Conservation (phyloP, 2,329 filamentous ascomycete species). For the Botrytis byssoidea region DNA sequence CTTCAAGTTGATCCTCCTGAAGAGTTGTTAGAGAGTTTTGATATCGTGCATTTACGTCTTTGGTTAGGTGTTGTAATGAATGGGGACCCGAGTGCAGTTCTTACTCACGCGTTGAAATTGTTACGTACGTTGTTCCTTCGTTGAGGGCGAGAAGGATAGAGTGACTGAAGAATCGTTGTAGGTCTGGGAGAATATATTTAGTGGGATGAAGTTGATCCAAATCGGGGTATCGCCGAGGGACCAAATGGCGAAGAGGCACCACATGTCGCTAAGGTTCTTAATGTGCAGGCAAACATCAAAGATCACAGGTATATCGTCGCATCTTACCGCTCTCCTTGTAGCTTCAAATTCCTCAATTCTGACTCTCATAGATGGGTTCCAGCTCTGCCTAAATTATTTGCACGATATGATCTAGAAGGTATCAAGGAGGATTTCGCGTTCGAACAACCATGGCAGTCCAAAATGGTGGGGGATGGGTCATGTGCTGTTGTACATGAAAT, state of each 20-base stretch:
- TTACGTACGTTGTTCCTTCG: background rate
- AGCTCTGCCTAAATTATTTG: background rate
- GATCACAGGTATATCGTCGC: background rate
- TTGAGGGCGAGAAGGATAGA: background rate
- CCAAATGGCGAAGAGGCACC: background rate
- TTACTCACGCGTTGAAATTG: background rate
- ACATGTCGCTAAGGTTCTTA: background rate
- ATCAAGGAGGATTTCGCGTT: background rate
- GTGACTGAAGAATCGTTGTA: background rate
- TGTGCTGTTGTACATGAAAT: background rate
- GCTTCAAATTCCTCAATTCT: background rate
- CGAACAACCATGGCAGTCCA: background rate
- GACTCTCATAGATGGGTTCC: background rate
- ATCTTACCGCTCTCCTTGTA: too few species aligned
- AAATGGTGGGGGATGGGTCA: background rate
- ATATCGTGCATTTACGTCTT: background rate
- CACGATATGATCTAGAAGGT: background rate
- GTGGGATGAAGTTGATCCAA: background rate
- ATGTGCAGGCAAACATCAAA: background rate
- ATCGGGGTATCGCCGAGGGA: background rate
- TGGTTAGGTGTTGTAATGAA: background rate
- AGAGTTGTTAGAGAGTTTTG: background rate
- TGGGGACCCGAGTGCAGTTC: background rate
- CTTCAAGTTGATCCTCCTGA: background rate
- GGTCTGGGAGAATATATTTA: background rate